Evolutionary conservation across 2,329 filamentous ascomycete species (phyloP).

Genomic region (Trichoderma sp.): DNA sequence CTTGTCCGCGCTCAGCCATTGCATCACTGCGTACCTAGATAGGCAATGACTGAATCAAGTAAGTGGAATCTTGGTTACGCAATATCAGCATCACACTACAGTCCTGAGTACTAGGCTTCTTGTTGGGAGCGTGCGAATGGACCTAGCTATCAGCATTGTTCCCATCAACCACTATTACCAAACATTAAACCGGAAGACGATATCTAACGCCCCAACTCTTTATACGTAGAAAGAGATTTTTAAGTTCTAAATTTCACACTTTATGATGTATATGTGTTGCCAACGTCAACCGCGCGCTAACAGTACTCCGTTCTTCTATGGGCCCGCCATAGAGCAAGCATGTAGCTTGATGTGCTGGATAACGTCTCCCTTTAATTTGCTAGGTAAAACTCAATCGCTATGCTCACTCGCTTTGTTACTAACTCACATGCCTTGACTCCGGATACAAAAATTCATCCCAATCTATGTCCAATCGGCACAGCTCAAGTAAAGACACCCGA

Average conservation of each 20-base stretch:
- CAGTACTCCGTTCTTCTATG: no score
- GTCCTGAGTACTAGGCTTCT: background rate
- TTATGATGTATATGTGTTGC: no score
- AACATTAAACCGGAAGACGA: no score
- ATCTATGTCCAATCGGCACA: background rate
- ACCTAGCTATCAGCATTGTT: background rate
- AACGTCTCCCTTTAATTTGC: no score
- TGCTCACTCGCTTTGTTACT: background rate
- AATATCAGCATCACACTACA: background rate
- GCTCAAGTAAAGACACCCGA: background rate
- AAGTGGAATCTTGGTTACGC: no score
- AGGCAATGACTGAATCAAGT: background rate
- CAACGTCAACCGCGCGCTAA: no score
- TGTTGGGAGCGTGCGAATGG: background rate
- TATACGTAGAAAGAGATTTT: no score
- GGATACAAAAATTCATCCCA: background rate
- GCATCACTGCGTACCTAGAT: background rate
- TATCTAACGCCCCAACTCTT: no score
- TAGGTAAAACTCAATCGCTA: background rate
- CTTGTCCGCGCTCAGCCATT: background rate
- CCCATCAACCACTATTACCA: background rate
- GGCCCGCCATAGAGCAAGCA: no score
- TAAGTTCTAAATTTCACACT: no score
- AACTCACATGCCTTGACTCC: background rate
- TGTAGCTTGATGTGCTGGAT: no score